Conservation (phyloP, 805 yeast genomes). For the Pichia occidentalis region DNA sequence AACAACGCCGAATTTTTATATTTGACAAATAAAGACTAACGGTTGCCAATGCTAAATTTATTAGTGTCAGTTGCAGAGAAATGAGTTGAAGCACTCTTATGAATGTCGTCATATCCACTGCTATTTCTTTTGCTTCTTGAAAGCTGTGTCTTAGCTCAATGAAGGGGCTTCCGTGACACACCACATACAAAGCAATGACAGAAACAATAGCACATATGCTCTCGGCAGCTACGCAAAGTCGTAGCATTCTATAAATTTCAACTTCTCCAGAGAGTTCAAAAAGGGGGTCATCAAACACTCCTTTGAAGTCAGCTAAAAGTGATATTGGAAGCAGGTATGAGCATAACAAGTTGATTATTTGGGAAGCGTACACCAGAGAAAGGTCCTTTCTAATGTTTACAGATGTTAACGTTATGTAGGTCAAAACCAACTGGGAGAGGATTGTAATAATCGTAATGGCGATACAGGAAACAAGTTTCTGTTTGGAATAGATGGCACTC, state of each 20-base stretch:
- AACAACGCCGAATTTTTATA: slow-evolving; percentile 21
- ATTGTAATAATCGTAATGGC: slow-evolving; percentile 19
- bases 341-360: slow-evolving; percentile 21
- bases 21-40: slow-evolving; percentile 22
- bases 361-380: slow-evolving; percentile 19
- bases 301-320: slow-evolving; percentile 19
- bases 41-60: slow-evolving; percentile 19
- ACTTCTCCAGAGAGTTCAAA: slow-evolving; percentile 21
- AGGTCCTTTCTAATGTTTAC: slow-evolving; percentile 24
- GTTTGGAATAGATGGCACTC: slow-evolving; percentile 23
- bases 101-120: slow-evolving; percentile 9
- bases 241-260: slow-evolving; percentile 18
- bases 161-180: slow-evolving; percentile 14
- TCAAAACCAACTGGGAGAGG: slow-evolving; percentile 23
- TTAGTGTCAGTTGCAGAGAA: slow-evolving; percentile 18
- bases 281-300: slow-evolving; percentile 22
- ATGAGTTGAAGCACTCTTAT: slow-evolving; percentile 20
- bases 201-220: slow-evolving; percentile 18
- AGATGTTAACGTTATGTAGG: slow-evolving; percentile 25
- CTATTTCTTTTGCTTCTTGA: not conserved
- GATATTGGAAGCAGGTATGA: slow-evolving; percentile 25
- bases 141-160: slow-evolving; percentile 1
- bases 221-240: slow-evolving; percentile 18
- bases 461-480: slow-evolving; percentile 18
- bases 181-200: slow-evolving; percentile 18